Evolutionary conservation across 2,329 filamentous ascomycete genomes (phyloP).

Genomic region (Daldinia eschscholtzii): DNA sequence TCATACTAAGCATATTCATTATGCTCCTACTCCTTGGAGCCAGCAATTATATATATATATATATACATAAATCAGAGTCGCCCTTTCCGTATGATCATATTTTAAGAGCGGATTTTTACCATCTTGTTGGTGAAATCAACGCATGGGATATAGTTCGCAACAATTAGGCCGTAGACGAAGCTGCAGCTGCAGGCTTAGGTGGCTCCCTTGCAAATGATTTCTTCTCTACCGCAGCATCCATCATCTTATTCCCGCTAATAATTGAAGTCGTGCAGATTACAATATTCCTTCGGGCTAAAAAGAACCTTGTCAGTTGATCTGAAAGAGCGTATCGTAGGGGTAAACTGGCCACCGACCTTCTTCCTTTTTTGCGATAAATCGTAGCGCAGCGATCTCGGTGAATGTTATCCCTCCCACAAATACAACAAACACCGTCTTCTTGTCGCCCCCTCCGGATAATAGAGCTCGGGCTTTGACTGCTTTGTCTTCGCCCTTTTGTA

Average conservation of each 20-base stretch:
- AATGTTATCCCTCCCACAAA: constrained; percentile 98
- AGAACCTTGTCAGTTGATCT: constrained; percentile 33
- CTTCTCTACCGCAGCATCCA: constrained; percentile 85
- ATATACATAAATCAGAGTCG: constrained; percentile 21
- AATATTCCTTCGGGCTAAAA: constrained; percentile 78
- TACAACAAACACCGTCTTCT: constrained; percentile 94
- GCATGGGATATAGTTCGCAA: constrained; percentile 6
- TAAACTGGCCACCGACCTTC: constrained; percentile 64
- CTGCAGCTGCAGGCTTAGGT: constrained; percentile 35
- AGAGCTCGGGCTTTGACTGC: constrained; percentile 88
- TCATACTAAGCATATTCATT: constrained; percentile 15
- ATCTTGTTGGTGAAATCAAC: background rate
- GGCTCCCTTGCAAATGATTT: constrained; percentile 67
- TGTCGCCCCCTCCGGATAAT: constrained; percentile 78
- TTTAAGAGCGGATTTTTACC: background rate
- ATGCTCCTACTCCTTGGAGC: constrained; percentile 13
- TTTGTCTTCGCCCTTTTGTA: constrained; percentile 93
- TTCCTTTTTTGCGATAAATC: constrained; percentile 90
- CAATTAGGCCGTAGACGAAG: constrained; percentile 33
- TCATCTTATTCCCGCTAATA: constrained; percentile 88
- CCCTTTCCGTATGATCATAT: background rate
- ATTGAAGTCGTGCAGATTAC: constrained; percentile 94
- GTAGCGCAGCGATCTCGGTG: constrained; percentile 92
- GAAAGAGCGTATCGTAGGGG: constrained; percentile 18
- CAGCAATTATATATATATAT: constrained; percentile 34